Base-by-base conservation (phyloP, 2,329 filamentous ascomycete species). In the Scorias spongiosa region DNA sequence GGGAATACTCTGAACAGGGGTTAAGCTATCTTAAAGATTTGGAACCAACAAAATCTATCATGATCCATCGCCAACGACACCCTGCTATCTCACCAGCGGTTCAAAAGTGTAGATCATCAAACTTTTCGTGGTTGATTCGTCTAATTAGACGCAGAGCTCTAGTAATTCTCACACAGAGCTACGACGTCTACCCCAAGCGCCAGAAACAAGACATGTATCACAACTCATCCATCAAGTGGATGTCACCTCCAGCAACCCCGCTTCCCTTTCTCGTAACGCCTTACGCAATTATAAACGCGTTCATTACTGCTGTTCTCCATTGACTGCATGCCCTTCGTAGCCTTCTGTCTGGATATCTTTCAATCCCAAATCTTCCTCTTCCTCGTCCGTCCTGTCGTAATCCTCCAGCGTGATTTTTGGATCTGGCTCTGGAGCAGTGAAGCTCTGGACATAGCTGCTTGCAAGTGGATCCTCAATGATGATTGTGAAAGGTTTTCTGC, bases 331-430 rank as follows among this genome's bases (percentile, higher is more conserved):
- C 44, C 54, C 51, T 61, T 81, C 81, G 57, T 98, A 96, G 0
- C 78, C 80, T 62, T 96, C 88, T 0, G 80, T 78, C 72, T 89
- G 91, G 80, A 98, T 98, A 58, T 98, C 91, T 46, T 70, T 78
- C 51, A 98, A 66, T 0, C 91, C 91, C 10, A 98, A 68, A 46
- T 95, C 85, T 57, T 98, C 91, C 65, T 94, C 85, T 59, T 98
- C 91, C 61, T 95, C 84, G 0, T 81, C 78, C 0, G 89, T 94
- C 48, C 91, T 75, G 47, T 83, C 76, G 61, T 98, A 98, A 28
- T 84, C 82, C 65, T 85, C 84, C 2, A 76, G 72, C 45, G 74
- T 78, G 59, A 98, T 82, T 64, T 91, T 82, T 12, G 81, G 81
- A 58, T 98, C 91, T 2, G 83, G 81, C 51, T 87, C 81, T 18